Evolutionary conservation across 2,329 filamentous ascomycete genomes (phyloP), one percentile per base, ranked within the genome.

Genomic region (Pseudocercospora cruenta): DNA sequence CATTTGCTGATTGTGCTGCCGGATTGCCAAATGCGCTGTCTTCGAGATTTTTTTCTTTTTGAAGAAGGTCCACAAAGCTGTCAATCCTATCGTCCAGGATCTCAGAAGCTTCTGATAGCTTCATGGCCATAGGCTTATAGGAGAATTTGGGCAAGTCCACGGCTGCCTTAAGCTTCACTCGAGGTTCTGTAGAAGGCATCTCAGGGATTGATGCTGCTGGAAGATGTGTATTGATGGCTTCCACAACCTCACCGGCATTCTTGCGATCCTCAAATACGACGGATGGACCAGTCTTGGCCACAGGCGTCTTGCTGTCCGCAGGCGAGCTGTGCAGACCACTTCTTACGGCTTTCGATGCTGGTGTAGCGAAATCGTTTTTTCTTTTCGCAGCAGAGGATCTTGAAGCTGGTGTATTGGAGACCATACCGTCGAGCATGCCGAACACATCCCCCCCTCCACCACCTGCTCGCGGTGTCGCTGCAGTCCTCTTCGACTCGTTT

Each of bases 41-140:
- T 19, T 95, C 91, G 5, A 97, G 82, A 14, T 86, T 83, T 78
- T 96, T 87, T 70, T 93, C 84, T 63, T 90, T 87, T 79, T 92
- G 89, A 4, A 96, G 84, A 1, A 93, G 79, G n/a, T 83, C 81
- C 66, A 88, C 85, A 74, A 97, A 97, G 69, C 94, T 93, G 73
- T 98, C 93, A 81, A 99, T 97, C 72, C 93, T 87, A 79, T 98
- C 94, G 79, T 99, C 95, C 7, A 98, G 85, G 53, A 97, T 92
- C 78, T 97, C 94, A 4, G 94, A 96, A 0, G 93, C 89, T 77
- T 97, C 94, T 4, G 92, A 94, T 6, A 95, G 84, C 75, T 97
- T 96, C 93, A 98, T 97, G 1, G 92, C 91, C 84, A 98, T 90
- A 1, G 93, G 92, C 76, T 94, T 95, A 80, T 98, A 99, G 0